Conservation (phyloP, 352 stramenopile species). For the Phytophthora aleatoria region DNA sequence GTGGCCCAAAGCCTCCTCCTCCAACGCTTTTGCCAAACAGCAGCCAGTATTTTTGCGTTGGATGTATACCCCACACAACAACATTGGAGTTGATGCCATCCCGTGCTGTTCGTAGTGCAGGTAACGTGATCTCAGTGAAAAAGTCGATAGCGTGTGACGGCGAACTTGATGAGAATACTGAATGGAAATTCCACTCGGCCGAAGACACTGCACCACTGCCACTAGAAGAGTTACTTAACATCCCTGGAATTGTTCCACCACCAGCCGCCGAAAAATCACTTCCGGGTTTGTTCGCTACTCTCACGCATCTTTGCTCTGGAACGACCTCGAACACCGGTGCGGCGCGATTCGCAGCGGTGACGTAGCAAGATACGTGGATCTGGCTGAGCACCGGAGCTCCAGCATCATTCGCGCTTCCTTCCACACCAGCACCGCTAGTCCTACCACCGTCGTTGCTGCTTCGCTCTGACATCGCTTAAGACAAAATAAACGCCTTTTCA, state of each 20-base stretch:
- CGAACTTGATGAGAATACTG: conserved; percentile 56
- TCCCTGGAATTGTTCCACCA: neutral
- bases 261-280: conserved; percentile 11
- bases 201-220: neutral
- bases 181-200: conserved; percentile 67
- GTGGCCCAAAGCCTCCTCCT: conserved; percentile 15
- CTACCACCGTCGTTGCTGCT: neutral
- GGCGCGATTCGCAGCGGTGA: conserved; percentile 72
- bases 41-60: conserved; percentile 74
- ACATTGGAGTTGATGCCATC: conserved; percentile 71
- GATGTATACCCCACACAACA: conserved; percentile 65
- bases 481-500: conserved; percentile 13
- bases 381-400: conserved; percentile 31
- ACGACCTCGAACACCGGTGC: conserved; percentile 66
- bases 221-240: neutral
- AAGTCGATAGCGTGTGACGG: conserved; percentile 50
- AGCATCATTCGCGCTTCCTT: conserved; percentile 2
- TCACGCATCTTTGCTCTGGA: conserved; percentile 46
- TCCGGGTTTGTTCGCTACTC: conserved; percentile 44
- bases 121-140: conserved; percentile 59
- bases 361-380: conserved; percentile 72
- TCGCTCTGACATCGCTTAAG: conserved; percentile 5
- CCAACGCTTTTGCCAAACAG: conserved; percentile 68
- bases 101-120: conserved; percentile 45
- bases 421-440: neutral